Evolutionary conservation across 108 stramenopile species (phyloP).

Genomic region (Cyclotella cryptica): DNA sequence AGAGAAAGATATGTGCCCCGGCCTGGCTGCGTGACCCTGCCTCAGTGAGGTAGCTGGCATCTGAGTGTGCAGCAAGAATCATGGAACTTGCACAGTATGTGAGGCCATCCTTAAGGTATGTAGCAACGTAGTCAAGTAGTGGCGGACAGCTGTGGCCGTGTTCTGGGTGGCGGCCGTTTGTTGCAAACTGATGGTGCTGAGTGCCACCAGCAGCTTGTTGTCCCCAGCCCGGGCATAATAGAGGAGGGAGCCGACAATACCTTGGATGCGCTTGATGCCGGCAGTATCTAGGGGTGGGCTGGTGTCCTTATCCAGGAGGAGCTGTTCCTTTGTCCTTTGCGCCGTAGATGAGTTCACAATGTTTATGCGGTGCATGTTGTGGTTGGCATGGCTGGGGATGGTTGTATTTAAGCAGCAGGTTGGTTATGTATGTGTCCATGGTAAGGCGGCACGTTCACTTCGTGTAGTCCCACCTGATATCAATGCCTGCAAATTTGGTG

Average conservation of each 20-base stretch:
- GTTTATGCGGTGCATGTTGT: background rate
- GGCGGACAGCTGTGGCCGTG: background rate
- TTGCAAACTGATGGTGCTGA: background rate
- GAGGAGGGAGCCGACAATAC: background rate
- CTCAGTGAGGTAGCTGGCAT: background rate
- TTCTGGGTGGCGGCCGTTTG: background rate
- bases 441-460: background rate
- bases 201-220: constrained; percentile 4
- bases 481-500: constrained; percentile 6
- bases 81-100: background rate
- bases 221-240: constrained; percentile 5
- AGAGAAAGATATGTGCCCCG: background rate
- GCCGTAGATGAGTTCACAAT: background rate
- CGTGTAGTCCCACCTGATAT: constrained; percentile 13
- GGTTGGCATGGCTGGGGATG: background rate
- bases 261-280: constrained; percentile 1
- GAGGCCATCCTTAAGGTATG: background rate
- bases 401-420: background rate
- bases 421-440: background rate
- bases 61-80: background rate
- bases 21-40: background rate
- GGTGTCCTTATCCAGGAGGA: background rate
- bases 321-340: background rate
- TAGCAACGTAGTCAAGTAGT: background rate
- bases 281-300: background rate